Evolutionary conservation across 495 filamentous ascomycete species (phyloP), one percentile per base, ranked within the genome.

Genomic region (Cairneyella variabilis): DNA sequence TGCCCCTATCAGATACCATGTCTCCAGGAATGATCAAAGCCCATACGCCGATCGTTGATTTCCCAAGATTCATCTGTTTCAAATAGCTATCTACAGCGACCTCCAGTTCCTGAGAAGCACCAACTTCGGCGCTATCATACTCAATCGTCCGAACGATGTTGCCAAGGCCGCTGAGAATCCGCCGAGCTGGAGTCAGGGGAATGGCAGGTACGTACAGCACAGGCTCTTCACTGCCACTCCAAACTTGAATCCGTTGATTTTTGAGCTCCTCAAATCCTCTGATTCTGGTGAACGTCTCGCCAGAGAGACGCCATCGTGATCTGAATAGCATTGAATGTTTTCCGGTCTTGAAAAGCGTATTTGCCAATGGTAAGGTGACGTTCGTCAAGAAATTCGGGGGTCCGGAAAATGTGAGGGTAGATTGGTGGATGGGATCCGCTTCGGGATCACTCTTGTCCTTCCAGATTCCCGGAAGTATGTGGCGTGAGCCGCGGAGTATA

Each of bases 131-230:
- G 20, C 69, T 62, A 14, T 64, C 69, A 16, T 76, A 70, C 34
- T 83, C 73, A 41, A 95, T 51, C 28, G 82, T 78, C 41, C 88
- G 82, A 20, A 95, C 66, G 38, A 96, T 92, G 61, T 95, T 96
- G 10, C 91, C 91, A 66, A 93, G 82, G 36, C 86, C 78, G 17
- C 77, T 73, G 14, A 80, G 67, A 50, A 95, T 80, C 40, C 65
- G 76, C 36, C 86, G 77, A 32, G 85, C 76, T 22, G 72, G 65
- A 0, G 86, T 90, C 5, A 95, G 63, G 0, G 86, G 80, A 30
- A 83, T 48, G 11, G 90, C 66, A n/a, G 78, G 80, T 37, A 84
- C 62, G 28, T 41, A n/a, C n/a, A n/a, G n/a, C n/a, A n/a, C n/a
- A n/a, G n/a, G n/a, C n/a, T n/a, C n/a, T n/a, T n/a, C n/a, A n/a